Evolutionary conservation across 495 filamentous ascomycete species (phyloP).

Genomic region (Elasticomyces elasticus): DNA sequence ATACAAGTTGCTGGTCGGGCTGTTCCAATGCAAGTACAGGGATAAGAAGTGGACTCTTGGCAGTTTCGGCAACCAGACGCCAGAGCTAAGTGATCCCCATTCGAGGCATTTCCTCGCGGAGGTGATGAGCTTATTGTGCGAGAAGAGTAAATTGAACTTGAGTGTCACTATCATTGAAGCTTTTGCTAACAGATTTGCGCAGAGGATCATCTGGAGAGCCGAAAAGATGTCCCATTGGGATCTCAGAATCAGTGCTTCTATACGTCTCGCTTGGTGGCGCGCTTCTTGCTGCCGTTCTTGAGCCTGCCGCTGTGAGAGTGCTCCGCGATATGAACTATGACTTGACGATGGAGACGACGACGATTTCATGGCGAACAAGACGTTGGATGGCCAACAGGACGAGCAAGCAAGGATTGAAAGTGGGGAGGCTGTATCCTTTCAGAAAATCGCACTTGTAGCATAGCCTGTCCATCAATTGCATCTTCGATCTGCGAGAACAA

Average conservation of each 20-base stretch:
- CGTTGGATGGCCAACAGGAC: too few relatives aligned
- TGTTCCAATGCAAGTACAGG: slow-evolving; percentile 33
- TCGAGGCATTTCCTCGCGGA: slow-evolving; percentile 23
- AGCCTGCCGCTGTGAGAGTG: background rate
- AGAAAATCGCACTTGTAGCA: too few relatives aligned
- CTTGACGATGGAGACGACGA: background rate
- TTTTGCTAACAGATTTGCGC: too few relatives aligned
- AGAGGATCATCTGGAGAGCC: slow-evolving; percentile 26
- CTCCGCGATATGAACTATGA: background rate
- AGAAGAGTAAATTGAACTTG: slow-evolving; percentile 27
- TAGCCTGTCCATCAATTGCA: background rate
- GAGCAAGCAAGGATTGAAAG: too few relatives aligned
- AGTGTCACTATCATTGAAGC: background rate
- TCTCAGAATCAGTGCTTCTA: slow-evolving; percentile 25
- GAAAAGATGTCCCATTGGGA: slow-evolving; percentile 23
- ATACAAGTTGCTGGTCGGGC: slow-evolving; percentile 26
- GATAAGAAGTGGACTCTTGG: slow-evolving; percentile 25
- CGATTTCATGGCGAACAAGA: background rate
- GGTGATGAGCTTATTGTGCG: slow-evolving; percentile 25
- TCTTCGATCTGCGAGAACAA: background rate
- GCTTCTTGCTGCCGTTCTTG: slow-evolving; percentile 28
- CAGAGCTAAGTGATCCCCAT: slow-evolving; percentile 15
- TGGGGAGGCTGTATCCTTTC: too few relatives aligned
- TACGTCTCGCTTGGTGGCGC: slow-evolving; percentile 30
- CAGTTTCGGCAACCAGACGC: slow-evolving; percentile 20